Evolutionary conservation across 2,329 filamentous ascomycete genomes (phyloP), one percentile per base, ranked within the genome.

Genomic region (Ophiocordyceps camponoti-rufipedis): DNA sequence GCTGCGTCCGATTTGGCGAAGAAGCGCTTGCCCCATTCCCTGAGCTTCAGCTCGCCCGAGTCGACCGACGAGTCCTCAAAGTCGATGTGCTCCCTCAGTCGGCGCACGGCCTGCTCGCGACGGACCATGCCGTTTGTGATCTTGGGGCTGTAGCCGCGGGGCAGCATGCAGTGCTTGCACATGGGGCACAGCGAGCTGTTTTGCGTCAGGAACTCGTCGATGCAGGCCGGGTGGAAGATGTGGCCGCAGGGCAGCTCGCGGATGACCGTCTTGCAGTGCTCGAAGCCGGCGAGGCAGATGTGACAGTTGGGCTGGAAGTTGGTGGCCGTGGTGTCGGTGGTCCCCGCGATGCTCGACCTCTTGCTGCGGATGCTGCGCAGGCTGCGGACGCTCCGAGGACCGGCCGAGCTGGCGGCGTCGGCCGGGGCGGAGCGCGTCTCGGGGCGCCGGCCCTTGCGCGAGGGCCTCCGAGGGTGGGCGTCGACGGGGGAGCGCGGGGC

Each of bases 141-240:
- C 16, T 70, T 70, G 0, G 81, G 79, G 46, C 76, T 79, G 54
- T 75, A 75, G 0, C 85, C 65, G 53, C 59, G 55, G 7, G 88
- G 87, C 1, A 95, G 64, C 55, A 88, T 85, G 44, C 75, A 84
- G 49, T 80, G 75, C 60, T 94, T 95, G 68, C 91, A 98, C 53
- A 94, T 69, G 1, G 91, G 89, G 56, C 91, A 98, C 2, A 95
- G 70, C 16, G 85, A 93, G 57, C 84, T 93, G 56, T 82, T 81
- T 46, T 78, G 71, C 41, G 73, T 70, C 12, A 96, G 68, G 54
- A 91, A 94, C 19, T 80, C 74, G 56, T 96, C 88, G 51, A 96
- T 88, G 56, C 91, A 98, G 51, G 84, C 81, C 0, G 85, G 82
- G 52, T 98, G 89, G 61, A 88, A 98, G 47, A 96, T 89, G 58